phyloP scores from a whole-genome alignment of 331 rosid species.

The Spiraea crenata region DNA sequence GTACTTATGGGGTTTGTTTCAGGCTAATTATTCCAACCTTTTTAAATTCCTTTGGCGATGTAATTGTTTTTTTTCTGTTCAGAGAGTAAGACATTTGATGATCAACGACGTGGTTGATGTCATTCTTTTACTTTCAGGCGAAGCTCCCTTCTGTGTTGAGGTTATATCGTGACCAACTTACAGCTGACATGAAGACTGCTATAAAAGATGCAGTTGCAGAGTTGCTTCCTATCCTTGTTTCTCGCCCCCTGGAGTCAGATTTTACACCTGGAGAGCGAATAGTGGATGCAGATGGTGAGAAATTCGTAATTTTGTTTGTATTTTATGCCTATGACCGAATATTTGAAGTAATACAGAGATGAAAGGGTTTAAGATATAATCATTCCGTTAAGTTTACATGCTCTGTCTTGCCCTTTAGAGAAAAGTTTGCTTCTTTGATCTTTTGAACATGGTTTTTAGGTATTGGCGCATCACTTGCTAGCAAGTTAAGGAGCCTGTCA shows the following conservation, averaged over 20 bases:
- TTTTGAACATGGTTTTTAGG: constrained; percentile 45
- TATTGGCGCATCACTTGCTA: constrained; percentile 95
- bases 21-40: background rate
- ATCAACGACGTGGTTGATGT: constrained; percentile 4
- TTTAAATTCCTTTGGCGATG: background rate
- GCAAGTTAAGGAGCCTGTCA: constrained; percentile 92
- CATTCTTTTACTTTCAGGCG: constrained; percentile 57
- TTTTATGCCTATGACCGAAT: background rate
- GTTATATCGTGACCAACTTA: constrained; percentile 87
- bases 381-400: background rate
- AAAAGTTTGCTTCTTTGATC: background rate
- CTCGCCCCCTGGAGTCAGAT: constrained; percentile 74
- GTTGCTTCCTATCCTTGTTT: constrained; percentile 80
- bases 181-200: constrained; percentile 93
- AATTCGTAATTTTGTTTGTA: constrained; percentile 16
- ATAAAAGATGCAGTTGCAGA: constrained; percentile 93
- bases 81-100: background rate
- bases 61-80: background rate
- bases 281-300: constrained; percentile 85
- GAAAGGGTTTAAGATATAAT: background rate
- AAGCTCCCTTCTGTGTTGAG: constrained; percentile 93
- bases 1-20: constrained; percentile 28
- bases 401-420: background rate
- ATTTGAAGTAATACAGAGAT: background rate
- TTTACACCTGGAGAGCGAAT: constrained; percentile 73